Evolutionary conservation across 768 basidiomycete genomes (phyloP).

Genomic region (Neoboletus subvelutipes): DNA sequence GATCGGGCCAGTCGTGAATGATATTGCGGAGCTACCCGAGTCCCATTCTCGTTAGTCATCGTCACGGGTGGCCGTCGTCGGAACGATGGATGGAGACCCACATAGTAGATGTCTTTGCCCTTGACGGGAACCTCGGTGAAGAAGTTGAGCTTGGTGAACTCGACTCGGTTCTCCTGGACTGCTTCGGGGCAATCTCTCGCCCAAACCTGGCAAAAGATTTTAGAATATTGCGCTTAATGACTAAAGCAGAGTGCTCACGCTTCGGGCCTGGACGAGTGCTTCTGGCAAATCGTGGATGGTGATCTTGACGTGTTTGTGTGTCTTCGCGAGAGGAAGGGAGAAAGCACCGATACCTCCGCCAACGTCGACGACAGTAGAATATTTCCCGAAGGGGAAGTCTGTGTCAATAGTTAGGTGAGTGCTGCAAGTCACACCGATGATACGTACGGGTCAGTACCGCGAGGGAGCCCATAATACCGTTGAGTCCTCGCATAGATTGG

Average conservation of each 20-base stretch:
- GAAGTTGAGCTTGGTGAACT: slow-evolving; percentile 33
- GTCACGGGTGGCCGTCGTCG: background rate
- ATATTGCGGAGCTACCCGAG: slow-evolving; percentile 21
- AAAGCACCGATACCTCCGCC: slow-evolving; percentile 36
- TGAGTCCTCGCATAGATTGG: slow-evolving; percentile 24
- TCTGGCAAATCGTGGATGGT: slow-evolving; percentile 34
- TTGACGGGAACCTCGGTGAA: slow-evolving; percentile 28
- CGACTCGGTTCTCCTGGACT: slow-evolving; percentile 24
- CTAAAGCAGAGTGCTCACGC: background rate
- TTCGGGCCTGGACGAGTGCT: slow-evolving; percentile 22
- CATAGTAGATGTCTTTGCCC: slow-evolving; percentile 34
- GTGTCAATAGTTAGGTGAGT: background rate
- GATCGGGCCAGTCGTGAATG: slow-evolving; percentile 37
- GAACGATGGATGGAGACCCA: slow-evolving; percentile 9
- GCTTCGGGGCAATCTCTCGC: slow-evolving; percentile 24
- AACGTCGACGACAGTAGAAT: slow-evolving; percentile 34
- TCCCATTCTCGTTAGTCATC: background rate
- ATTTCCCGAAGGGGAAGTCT: slow-evolving; percentile 35
- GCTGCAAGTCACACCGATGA: background rate
- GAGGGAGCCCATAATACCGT: slow-evolving; percentile 24
- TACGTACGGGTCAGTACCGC: slow-evolving; percentile 24
- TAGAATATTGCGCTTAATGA: background rate
- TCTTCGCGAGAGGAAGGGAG: slow-evolving; percentile 30
- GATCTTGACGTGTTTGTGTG: slow-evolving; percentile 31
- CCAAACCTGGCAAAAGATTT: slow-evolving; percentile 23